Percentiles rank a stretch among this genome's conserved stretches.
Evolutionary conservation across 2,329 filamentous ascomycete species (phyloP).

Genomic region (Triangularia verruculosa): DNA sequence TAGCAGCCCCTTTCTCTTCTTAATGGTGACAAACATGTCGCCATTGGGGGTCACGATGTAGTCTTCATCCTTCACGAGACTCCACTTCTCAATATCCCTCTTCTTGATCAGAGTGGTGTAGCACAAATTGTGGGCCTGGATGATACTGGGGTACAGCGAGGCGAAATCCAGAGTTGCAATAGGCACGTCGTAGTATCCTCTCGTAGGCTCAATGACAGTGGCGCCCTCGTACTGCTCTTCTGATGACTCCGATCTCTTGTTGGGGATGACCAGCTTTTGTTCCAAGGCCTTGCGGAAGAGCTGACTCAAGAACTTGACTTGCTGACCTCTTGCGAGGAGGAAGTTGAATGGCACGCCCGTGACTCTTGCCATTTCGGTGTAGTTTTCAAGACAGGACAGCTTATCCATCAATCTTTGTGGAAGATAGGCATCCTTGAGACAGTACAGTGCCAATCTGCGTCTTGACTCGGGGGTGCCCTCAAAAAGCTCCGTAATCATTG

Average conservation of each 20-base stretch:
- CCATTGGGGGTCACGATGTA: conserved; percentile 96
- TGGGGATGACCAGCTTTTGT: conserved; percentile 91
- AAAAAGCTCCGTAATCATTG: conserved; percentile 98
- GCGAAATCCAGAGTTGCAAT: conserved; percentile 98
- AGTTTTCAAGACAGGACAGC: conserved; percentile 96
- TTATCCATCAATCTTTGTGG: conserved; percentile 96
- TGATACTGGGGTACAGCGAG: conserved; percentile 97
- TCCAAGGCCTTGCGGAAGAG: conserved; percentile 92
- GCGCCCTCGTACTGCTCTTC: conserved; percentile 97
- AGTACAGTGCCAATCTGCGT: conserved; percentile 89
- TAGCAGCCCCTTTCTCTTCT: conserved; percentile 85
- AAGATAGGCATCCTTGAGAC: conserved; percentile 93
- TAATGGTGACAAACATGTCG: conserved; percentile 85
- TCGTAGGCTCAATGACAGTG: conserved; percentile 92
- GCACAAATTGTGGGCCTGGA: conserved; percentile 97
- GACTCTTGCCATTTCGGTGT: conserved; percentile 99
- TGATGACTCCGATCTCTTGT: conserved; percentile 65
- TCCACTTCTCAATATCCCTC: conserved; percentile 69
- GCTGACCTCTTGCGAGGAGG: conserved; percentile 85
- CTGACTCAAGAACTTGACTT: conserved; percentile 97
- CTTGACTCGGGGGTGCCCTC: conserved; percentile 94
- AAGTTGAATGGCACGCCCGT: conserved; percentile 98
- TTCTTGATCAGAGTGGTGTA: conserved; percentile 92
- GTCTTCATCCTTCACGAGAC: conserved; percentile 82
- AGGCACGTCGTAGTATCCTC: conserved; percentile 91